phyloP scores from a whole-genome alignment of 768 basidiomycete genomes.

The Lactifluus subvellereus region DNA sequence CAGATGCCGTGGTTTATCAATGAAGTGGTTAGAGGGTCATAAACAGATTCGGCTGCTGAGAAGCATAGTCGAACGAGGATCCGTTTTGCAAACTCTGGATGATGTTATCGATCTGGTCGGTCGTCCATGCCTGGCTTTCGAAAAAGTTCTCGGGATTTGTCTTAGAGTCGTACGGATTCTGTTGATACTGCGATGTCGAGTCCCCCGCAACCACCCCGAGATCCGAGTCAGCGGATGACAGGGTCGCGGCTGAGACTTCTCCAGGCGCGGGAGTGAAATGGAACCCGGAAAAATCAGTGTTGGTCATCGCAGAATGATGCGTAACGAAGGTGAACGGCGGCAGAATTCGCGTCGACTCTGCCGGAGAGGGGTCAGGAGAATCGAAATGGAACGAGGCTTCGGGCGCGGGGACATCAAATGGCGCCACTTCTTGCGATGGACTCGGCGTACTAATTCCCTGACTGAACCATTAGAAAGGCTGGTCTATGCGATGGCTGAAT shows the following conservation, averaged over 20 bases:
- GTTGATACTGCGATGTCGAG: background rate
- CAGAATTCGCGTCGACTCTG: background rate
- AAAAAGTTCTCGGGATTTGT: background rate
- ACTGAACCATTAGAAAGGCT: background rate
- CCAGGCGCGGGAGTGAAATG: background rate
- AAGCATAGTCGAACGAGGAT: background rate
- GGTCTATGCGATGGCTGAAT: background rate
- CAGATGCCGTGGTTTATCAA: background rate
- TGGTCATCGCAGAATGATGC: background rate
- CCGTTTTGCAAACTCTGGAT: conserved; percentile 1
- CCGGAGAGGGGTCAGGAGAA: conserved; percentile 15
- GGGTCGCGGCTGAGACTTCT: background rate
- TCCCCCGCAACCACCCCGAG: background rate
- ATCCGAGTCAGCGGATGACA: background rate
- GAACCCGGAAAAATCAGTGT: background rate
- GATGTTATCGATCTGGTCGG: conserved; percentile 9
- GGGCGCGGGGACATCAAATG: background rate
- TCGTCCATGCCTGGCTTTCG: conserved; percentile 5
- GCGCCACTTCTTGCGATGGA: background rate
- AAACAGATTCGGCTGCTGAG: background rate
- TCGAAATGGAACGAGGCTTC: conserved; percentile 10
- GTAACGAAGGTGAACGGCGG: conserved; percentile 13
- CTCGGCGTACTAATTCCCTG: background rate
- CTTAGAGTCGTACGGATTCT: background rate
- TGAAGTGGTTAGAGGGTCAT: background rate